Evolutionary conservation across 1,139 yeast species (phyloP).

Genomic region (Pichia sp.): DNA sequence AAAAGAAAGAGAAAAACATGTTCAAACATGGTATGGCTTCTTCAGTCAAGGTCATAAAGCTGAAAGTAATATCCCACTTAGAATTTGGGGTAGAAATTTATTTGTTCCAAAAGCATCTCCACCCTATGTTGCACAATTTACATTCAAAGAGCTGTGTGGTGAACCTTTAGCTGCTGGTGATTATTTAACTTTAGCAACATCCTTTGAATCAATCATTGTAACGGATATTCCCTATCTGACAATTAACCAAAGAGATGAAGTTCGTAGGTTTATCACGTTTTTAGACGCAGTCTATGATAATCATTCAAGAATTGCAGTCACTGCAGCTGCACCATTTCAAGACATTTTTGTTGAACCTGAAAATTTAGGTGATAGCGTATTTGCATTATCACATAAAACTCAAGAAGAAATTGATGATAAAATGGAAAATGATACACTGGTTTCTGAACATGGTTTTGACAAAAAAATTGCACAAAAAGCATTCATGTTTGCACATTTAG

Average conservation of each 20-base stretch:
- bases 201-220: constrained; percentile 69
- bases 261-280: constrained; percentile 86
- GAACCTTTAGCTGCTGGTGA: constrained; percentile 92
- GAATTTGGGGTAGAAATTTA: constrained; percentile 85
- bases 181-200: constrained; percentile 74
- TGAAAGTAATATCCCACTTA: constrained; percentile 38
- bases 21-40: constrained; percentile 69
- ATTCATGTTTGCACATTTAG: constrained; percentile 70
- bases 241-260: constrained; percentile 70
- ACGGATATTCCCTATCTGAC: constrained; percentile 89
- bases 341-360: constrained; percentile 84
- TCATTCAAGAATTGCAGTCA: constrained; percentile 79
- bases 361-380: constrained; percentile 50
- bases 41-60: constrained; percentile 54
- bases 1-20: constrained; percentile 50
- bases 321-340: constrained; percentile 79
- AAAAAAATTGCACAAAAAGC: constrained; percentile 71
- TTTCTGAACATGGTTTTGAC: constrained; percentile 66
- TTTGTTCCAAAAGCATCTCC: constrained; percentile 70
- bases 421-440: constrained; percentile 54
- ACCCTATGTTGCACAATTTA: constrained; percentile 80
- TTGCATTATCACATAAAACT: constrained; percentile 34
- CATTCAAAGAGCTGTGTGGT: constrained; percentile 82
- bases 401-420: constrained; percentile 37
- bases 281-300: constrained; percentile 92